A percentile compares a stretch with the other conserved stretches of the same genome.
Evolutionary conservation across 306 rosid species (phyloP).

Genomic region (Trichosanthes truncata): DNA sequence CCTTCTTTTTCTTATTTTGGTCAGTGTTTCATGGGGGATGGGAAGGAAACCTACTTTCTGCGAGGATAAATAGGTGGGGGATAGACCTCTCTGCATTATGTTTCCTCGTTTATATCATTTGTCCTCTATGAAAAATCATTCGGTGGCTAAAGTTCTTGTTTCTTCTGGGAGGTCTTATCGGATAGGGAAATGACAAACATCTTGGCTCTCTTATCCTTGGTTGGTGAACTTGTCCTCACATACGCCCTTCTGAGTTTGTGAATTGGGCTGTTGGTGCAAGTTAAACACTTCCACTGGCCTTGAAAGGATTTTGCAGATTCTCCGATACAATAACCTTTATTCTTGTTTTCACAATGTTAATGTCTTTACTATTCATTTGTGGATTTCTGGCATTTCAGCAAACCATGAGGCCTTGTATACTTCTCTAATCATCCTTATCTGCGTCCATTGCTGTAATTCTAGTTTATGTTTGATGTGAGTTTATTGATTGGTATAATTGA

Average conservation of each 20-base stretch:
- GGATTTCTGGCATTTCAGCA: not conserved
- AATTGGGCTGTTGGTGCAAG: not conserved
- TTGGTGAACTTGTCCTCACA: not conserved
- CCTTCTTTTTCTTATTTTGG: too few species aligned
- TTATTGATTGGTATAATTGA: not conserved
- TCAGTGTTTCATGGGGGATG: too few species aligned
- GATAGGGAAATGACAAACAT: too few species aligned
- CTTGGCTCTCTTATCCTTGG: too few species aligned
- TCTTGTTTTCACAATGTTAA: not conserved
- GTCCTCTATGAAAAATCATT: too few species aligned
- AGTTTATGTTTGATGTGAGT: not conserved
- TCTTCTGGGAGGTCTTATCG: too few species aligned
- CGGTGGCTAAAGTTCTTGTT: too few species aligned
- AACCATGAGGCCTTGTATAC: not conserved
- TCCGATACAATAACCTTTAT: not conserved
- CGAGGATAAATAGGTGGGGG: too few species aligned
- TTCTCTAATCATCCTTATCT: not conserved
- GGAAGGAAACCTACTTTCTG: too few species aligned
- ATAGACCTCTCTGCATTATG: too few species aligned
- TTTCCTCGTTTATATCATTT: too few species aligned
- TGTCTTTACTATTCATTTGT: not conserved
- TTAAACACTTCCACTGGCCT: not conserved
- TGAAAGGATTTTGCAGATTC: not conserved
- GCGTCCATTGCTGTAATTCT: not conserved
- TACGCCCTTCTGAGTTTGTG: not conserved